A percentile compares a stretch with the other conserved stretches of the same genome.
These are phyloP conservation scores for Cytospora schulzeri DNA, from an alignment of 2,329 filamentous ascomycete species.

Conservation along the genomic window DNA sequence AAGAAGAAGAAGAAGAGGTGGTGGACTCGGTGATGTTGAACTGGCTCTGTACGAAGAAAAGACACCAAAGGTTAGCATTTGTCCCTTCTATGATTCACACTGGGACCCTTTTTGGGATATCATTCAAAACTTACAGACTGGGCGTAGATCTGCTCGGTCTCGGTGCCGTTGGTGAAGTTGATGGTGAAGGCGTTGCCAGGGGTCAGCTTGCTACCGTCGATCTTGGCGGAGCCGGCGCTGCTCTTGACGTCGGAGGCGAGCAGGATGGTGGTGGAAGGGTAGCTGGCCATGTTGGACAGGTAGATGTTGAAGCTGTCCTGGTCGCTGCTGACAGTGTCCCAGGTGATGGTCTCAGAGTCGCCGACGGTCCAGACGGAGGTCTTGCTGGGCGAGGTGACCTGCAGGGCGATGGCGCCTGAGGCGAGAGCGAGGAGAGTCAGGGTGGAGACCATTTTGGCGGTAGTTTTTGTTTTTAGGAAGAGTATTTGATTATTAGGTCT, in stretches of 20 bases:
- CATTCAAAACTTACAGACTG: constrained; percentile 27
- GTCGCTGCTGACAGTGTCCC: constrained; percentile 24
- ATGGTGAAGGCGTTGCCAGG: constrained; percentile 24
- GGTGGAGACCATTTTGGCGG: constrained; percentile 26
- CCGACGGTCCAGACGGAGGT: constrained; percentile 25
- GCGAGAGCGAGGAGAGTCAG: constrained; percentile 26
- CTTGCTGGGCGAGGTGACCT: constrained; percentile 25
- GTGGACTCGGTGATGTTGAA: constrained; percentile 24
- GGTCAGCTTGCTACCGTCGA: constrained; percentile 28
- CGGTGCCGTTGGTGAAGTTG: constrained; percentile 27
- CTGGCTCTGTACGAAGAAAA: constrained; percentile 20
- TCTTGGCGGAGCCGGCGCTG: constrained; percentile 17
- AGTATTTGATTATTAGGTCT: background rate
- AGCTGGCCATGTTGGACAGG: constrained; percentile 28
- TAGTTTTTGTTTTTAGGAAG: background rate
- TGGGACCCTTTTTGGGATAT: background rate
- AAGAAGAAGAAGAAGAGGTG: constrained; percentile 18
- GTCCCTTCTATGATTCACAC: background rate
- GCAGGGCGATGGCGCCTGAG: constrained; percentile 24
- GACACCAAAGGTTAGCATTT: background rate
- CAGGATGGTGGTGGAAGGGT: constrained; percentile 25
- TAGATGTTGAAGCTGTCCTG: constrained; percentile 26
- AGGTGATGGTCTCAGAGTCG: constrained; percentile 26
- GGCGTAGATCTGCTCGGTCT: constrained; percentile 29
- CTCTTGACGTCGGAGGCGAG: constrained; percentile 23